A percentile compares a stretch with the other conserved stretches of the same genome.
Conservation (phyloP, 129 eudicot genomes). For the Arctium minus region DNA sequence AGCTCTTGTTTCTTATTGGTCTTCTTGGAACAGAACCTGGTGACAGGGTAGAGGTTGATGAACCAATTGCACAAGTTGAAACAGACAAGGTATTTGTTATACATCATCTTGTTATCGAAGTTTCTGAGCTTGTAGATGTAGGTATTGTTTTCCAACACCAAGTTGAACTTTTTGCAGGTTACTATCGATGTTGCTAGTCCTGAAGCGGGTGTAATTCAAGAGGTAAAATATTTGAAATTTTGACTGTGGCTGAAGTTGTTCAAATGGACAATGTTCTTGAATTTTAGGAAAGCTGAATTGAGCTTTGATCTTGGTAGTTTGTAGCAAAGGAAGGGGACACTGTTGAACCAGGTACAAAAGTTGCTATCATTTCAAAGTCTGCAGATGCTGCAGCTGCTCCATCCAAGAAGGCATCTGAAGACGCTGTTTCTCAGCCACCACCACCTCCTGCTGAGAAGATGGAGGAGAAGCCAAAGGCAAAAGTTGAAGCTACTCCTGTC, state of each 20-base stretch:
- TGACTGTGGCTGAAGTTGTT: not conserved
- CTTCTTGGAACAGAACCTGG: conserved; percentile 73
- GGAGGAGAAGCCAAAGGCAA: conserved; percentile 40
- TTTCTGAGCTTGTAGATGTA: not conserved
- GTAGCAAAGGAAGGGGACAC: conserved; percentile 93
- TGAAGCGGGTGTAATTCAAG: conserved; percentile 85
- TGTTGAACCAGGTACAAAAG: conserved; percentile 84
- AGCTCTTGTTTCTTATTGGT: conserved; percentile 2
- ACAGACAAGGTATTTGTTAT: conserved; percentile 69
- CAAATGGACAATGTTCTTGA: not conserved
- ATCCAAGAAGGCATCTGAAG: conserved; percentile 57
- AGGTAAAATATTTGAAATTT: conserved; percentile 40
- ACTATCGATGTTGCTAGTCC: conserved; percentile 94
- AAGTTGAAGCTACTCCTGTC: conserved; percentile 50
- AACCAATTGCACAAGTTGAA: conserved; percentile 96
- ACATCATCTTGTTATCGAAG: conserved; percentile 3
- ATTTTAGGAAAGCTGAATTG: conserved; percentile 7
- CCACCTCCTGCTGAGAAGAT: conserved; percentile 40
- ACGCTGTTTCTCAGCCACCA: conserved; percentile 43
- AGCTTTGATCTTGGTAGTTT: conserved; percentile 47
- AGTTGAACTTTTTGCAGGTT: conserved; percentile 48
- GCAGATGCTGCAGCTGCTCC: conserved; percentile 76
- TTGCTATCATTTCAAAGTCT: conserved; percentile 78
- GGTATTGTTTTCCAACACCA: conserved; percentile 12
- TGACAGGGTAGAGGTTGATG: conserved; percentile 87